Percentiles rank a stretch among this genome's conserved stretches.
These are phyloP conservation scores for Solanum hybrid DNA, from an alignment of 305 asterid genomes.

Conservation along the genomic window DNA sequence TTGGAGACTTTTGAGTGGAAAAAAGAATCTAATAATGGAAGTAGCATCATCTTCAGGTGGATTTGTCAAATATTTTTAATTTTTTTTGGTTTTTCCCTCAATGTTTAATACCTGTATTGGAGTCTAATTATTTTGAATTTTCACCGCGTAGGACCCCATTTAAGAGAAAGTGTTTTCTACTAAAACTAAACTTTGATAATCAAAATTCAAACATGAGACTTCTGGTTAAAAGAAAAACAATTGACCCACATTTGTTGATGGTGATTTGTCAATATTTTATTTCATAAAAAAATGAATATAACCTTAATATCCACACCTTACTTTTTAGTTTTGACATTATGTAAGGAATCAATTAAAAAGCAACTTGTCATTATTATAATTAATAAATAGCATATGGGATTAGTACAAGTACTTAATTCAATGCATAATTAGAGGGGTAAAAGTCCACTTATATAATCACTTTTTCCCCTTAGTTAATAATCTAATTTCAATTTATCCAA, in stretches of 20 bases:
- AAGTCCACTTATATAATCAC: not conserved
- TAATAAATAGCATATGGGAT: not conserved
- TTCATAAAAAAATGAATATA: not conserved
- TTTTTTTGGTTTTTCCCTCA: not conserved
- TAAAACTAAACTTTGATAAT: no score
- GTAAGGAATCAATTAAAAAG: not conserved
- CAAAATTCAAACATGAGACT: no score
- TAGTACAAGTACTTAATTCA: not conserved
- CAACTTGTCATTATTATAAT: not conserved
- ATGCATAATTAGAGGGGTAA: slow-evolving; percentile 1
- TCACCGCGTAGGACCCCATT: accelerated
- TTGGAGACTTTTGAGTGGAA: not conserved
- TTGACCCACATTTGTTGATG: no score
- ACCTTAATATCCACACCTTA: not conserved
- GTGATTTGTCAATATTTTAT: not conserved
- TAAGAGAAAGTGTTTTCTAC: not conserved
- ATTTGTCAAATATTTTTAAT: not conserved
- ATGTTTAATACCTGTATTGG: accelerated
- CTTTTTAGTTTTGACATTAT: not conserved
- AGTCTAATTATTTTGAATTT: accelerated
- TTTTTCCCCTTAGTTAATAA: not conserved
- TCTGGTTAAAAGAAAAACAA: not conserved
- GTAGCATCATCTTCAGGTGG: slow-evolving; percentile 7
- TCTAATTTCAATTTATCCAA: not conserved
- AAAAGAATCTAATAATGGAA: slow-evolving; percentile 4